These are phyloP conservation scores for Neonectria sp. DNA, from an alignment of 2,329 filamentous ascomycete genomes.

Conservation along the genomic window DNA sequence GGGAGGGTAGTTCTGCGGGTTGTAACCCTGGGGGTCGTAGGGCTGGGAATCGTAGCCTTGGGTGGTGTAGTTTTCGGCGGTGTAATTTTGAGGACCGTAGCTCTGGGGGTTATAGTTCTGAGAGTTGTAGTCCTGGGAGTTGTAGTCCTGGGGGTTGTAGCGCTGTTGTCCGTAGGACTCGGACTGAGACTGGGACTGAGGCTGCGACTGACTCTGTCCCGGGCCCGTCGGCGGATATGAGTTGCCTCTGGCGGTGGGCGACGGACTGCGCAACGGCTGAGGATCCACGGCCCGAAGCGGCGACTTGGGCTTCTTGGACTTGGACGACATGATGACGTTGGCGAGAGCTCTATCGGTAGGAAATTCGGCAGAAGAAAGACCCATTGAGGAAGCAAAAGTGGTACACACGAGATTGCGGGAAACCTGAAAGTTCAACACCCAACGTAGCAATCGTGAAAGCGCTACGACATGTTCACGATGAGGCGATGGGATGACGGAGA, in stretches of 20 bases:
- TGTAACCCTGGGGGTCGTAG: slow-evolving; percentile 24
- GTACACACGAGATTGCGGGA: background rate
- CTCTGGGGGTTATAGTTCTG: slow-evolving; percentile 35
- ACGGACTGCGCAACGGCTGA: slow-evolving; percentile 46
- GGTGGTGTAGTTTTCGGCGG: slow-evolving; percentile 17
- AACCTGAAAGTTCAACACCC: slow-evolving; percentile 10
- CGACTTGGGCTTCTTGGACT: slow-evolving; percentile 33
- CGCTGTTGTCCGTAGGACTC: slow-evolving; percentile 36
- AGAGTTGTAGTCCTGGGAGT: slow-evolving; percentile 40
- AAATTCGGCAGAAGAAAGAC: background rate
- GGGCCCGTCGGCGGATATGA: slow-evolving; percentile 33
- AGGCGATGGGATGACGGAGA: slow-evolving; percentile 37
- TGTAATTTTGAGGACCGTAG: slow-evolving; percentile 31
- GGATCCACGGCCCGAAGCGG: slow-evolving; percentile 48
- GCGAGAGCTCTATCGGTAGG: slow-evolving; percentile 13
- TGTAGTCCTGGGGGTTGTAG: slow-evolving; percentile 34
- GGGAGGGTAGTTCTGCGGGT: slow-evolving; percentile 45
- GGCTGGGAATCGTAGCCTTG: slow-evolving; percentile 16
- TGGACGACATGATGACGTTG: slow-evolving; percentile 23
- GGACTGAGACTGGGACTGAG: slow-evolving; percentile 31
- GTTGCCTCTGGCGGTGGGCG: slow-evolving; percentile 38
- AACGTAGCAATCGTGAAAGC: slow-evolving; percentile 22
- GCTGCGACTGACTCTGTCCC: slow-evolving; percentile 10
- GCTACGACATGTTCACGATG: slow-evolving; percentile 25
- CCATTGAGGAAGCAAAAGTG: background rate